Conservation (phyloP, 331 rosid genomes). For the Phaseolus coccineus region DNA sequence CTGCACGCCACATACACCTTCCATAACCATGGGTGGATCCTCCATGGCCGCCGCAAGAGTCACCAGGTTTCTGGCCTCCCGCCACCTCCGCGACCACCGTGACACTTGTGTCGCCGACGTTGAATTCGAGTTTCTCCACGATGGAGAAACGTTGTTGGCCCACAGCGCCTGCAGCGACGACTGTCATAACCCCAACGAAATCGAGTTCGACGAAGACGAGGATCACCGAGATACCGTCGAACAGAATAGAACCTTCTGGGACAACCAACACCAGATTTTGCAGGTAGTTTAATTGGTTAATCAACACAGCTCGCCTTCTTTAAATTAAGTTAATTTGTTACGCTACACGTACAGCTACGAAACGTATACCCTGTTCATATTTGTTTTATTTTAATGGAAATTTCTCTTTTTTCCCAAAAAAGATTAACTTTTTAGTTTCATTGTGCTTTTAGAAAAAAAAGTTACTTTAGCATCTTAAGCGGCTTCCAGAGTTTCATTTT, state of each 20-base stretch:
- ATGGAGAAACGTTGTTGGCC: slow-evolving; percentile 39
- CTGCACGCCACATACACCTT: not conserved
- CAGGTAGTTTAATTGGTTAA: slow-evolving; percentile 49
- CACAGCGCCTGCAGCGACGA: slow-evolving; percentile 48
- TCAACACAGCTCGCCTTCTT: not conserved
- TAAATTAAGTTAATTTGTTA: not conserved
- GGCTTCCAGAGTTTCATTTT: too few species aligned
- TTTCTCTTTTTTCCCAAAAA: too few species aligned
- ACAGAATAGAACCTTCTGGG: slow-evolving; percentile 68
- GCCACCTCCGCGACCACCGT: slow-evolving; percentile 1
- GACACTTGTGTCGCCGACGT: slow-evolving; percentile 46
- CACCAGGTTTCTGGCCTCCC: slow-evolving; percentile 38
- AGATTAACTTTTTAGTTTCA: too few species aligned
- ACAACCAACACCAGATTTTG: slow-evolving; percentile 68
- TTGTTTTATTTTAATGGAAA: too few species aligned
- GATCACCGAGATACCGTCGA: slow-evolving; percentile 19
- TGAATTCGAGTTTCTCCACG: slow-evolving; percentile 66
- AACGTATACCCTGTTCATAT: too few species aligned
- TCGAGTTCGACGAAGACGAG: slow-evolving; percentile 46
- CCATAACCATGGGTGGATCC: slow-evolving; percentile 30
- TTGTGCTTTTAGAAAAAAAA: too few species aligned
- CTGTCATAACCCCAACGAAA: slow-evolving; percentile 18
- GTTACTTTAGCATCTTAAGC: too few species aligned
- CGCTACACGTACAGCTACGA: too few species aligned
- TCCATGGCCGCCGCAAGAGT: slow-evolving; percentile 37